Evolutionary conservation across 2,329 filamentous ascomycete genomes (phyloP).

Genomic region (Ascocoryne sarcoides): DNA sequence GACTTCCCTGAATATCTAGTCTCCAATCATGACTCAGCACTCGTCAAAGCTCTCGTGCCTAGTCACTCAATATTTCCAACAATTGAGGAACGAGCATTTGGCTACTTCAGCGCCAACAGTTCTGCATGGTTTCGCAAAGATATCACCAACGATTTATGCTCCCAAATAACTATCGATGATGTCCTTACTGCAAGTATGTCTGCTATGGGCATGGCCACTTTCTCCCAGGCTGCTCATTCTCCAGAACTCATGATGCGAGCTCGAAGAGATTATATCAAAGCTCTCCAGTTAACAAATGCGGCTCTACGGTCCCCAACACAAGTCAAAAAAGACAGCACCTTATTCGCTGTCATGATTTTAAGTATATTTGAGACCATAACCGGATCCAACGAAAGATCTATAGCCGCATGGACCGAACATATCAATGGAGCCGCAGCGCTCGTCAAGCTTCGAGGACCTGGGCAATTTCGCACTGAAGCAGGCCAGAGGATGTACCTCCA

Average conservation of each 20-base stretch:
- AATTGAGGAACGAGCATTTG: constrained; percentile 19
- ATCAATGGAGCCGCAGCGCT: constrained; percentile 44
- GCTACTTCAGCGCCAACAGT: constrained; percentile 18
- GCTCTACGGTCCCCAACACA: constrained; percentile 39
- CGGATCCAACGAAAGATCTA: constrained; percentile 37
- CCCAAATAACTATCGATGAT: constrained; percentile 31
- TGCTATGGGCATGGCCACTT: constrained; percentile 44
- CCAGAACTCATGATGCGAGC: constrained; percentile 38
- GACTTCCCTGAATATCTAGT: background rate
- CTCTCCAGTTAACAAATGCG: constrained; percentile 40
- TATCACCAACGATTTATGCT: constrained; percentile 43
- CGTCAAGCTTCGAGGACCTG: constrained; percentile 40
- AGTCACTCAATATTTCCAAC: constrained; percentile 24
- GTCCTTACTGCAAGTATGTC: constrained; percentile 42
- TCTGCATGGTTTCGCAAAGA: constrained; percentile 31
- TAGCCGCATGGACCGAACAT: constrained; percentile 45
- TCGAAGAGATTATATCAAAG: constrained; percentile 41
- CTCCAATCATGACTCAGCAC: background rate
- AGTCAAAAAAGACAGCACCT: constrained; percentile 44
- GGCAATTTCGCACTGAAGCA: constrained; percentile 38
- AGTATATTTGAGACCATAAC: constrained; percentile 46
- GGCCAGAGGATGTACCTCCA: constrained; percentile 46
- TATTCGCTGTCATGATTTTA: constrained; percentile 46
- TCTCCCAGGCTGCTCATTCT: constrained; percentile 33
- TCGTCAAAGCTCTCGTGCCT: constrained; percentile 24